Percentiles rank a stretch among this genome's conserved stretches.
phyloP scores from a whole-genome alignment of 345 rosid genomes.

The Hibiscus tridactylites region DNA sequence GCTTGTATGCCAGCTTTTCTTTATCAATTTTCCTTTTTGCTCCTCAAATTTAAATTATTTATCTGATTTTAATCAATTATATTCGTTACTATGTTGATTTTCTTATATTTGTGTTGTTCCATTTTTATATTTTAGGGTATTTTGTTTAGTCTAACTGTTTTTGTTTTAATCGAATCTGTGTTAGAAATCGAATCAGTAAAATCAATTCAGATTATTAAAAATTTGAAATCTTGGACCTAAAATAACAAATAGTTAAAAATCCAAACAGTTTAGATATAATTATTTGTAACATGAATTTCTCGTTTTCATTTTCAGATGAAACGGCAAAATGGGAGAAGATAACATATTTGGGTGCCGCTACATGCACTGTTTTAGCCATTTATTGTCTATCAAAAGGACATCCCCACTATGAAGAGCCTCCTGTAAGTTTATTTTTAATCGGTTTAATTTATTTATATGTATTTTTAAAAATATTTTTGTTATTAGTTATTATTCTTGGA shows the following conservation, averaged over 20 bases:
- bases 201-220: neutral
- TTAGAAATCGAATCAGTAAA: neutral
- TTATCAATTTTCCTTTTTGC: neutral
- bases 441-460: neutral
- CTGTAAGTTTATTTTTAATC: slow-evolving; percentile 35
- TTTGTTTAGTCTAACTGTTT: neutral
- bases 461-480: neutral
- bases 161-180: neutral
- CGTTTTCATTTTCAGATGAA: slow-evolving; percentile 35
- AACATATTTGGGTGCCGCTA: slow-evolving; percentile 53
- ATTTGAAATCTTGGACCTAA: neutral
- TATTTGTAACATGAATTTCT: neutral
- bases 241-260: neutral
- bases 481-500: neutral
- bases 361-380: slow-evolving; percentile 47
- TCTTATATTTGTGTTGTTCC: neutral
- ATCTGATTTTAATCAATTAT: slow-evolving; percentile 6
- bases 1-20: neutral
- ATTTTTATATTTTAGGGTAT: neutral
- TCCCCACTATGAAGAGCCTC: slow-evolving; percentile 72
- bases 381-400: slow-evolving; percentile 71
- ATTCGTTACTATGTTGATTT: neutral
- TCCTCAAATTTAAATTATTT: neutral
- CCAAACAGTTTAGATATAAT: neutral
- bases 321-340: slow-evolving; percentile 94